Evolutionary conservation across 2,329 filamentous ascomycete genomes (phyloP), one percentile per base, ranked within the genome.

Genomic region (Microsporum canis): DNA sequence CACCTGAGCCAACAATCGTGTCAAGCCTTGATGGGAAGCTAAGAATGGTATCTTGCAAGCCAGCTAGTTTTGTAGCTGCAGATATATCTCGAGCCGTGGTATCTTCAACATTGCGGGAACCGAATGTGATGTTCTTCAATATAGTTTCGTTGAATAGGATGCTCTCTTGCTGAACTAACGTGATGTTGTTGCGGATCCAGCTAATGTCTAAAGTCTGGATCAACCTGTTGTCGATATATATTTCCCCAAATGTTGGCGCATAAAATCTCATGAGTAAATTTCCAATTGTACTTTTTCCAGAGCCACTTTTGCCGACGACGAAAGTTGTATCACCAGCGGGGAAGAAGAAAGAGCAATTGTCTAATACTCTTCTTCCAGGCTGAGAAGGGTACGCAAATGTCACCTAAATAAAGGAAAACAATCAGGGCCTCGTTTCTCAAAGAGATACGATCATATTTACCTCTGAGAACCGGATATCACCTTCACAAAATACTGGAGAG

Each of bases 281-380:
- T 0, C 87, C 86, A 1, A 97, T 70, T 0, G 92, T 97, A 66
- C 90, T 96, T 72, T 97, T 97, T 0, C 92, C 92, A 1, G 89
- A 96, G 0, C 94, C 94, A 68, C 90, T 96, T 67, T 81, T 82
- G 0, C 92, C 94, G 57, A 96, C 83, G 1, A 97, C 79, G 68
- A 94, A 96, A 0, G 85, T 89, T 2, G 87, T 84, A 63, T 88
- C 79, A 0, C 88, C 86, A 0, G 86, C 79, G 0, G 85, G 82
- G 61, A 97, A 92, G 65, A 79, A 82, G 63, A 96, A 80, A 0
- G 79, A 85, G 0, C 83, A 82, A 5, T 81, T 75, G 0, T 81
- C 73, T 7, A 96, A 77, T 1, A 86, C 85, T 0, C 73, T 70
- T 17, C 81, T 80, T 1, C 80, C 74, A 0, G 82, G 82, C 55